These are phyloP conservation scores for Polytrichum formosum DNA, from an alignment of 225 moss, liverwort and hornwort genomes.

Conservation along the genomic window DNA sequence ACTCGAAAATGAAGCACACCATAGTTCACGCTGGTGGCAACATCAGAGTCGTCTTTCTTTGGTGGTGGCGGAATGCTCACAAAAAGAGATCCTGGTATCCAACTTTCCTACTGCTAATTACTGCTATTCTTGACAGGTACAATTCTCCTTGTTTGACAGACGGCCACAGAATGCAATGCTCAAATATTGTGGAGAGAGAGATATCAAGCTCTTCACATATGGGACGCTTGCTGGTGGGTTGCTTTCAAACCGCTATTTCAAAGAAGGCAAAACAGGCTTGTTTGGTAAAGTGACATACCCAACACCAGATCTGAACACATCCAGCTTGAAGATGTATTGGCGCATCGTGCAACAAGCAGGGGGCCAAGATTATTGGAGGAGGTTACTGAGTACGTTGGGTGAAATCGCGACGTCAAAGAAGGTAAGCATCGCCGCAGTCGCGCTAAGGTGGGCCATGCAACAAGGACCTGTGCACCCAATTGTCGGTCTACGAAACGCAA, in stretches of 20 bases:
- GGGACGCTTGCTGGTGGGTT: slow-evolving; percentile 50
- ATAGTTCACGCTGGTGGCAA: no score
- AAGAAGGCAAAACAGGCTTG: slow-evolving; percentile 39
- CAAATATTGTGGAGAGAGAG: slow-evolving; percentile 36
- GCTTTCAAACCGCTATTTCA: slow-evolving; percentile 35
- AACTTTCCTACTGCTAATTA: slow-evolving; percentile 32
- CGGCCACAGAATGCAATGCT: slow-evolving; percentile 45
- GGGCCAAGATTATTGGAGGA: slow-evolving; percentile 41
- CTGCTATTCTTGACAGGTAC: slow-evolving; percentile 19
- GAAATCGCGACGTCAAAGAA: slow-evolving; percentile 32
- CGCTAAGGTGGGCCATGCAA: slow-evolving; percentile 48
- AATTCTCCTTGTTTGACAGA: slow-evolving; percentile 47
- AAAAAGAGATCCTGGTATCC: slow-evolving; percentile 26
- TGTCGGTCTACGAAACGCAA: slow-evolving; percentile 38
- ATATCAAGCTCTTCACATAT: slow-evolving; percentile 54
- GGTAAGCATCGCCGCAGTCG: slow-evolving; percentile 37
- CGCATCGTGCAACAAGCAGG: slow-evolving; percentile 49
- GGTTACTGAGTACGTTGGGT: slow-evolving; percentile 30
- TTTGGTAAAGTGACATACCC: slow-evolving; percentile 36
- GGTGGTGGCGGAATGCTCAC: no score
- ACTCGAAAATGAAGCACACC: no score
- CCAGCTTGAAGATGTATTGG: slow-evolving; percentile 60
- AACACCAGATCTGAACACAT: slow-evolving; percentile 50
- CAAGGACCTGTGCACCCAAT: slow-evolving; percentile 60
- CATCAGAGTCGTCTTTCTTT: no score